Percentiles rank a stretch among this genome's conserved stretches.
Conservation (phyloP, 2,329 filamentous ascomycete genomes). For the Penicillium sclerotigenum region DNA sequence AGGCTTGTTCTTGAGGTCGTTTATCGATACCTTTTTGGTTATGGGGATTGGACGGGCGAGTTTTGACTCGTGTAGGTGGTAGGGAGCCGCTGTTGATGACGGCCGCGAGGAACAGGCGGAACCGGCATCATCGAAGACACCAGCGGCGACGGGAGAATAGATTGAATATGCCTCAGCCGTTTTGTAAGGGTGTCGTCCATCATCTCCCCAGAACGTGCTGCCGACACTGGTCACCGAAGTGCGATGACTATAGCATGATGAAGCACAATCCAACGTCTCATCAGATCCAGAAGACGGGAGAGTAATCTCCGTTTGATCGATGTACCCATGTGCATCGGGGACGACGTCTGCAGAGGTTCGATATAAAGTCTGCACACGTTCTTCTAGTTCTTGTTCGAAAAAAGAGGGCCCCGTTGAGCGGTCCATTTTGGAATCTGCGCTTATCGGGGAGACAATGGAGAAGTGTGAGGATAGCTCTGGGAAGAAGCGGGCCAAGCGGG, state of each 20-base stretch:
- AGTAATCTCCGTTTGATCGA: not conserved
- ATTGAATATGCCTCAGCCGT: slow-evolving; percentile 27
- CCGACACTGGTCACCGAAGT: slow-evolving; percentile 35
- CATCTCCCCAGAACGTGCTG: slow-evolving; percentile 22
- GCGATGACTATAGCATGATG: slow-evolving; percentile 38
- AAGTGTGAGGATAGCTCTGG: slow-evolving; percentile 31
- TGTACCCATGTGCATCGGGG: not conserved
- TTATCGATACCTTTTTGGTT: slow-evolving; percentile 21
- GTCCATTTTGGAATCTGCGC: slow-evolving; percentile 10
- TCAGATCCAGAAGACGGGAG: slow-evolving; percentile 26
- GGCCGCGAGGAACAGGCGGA: slow-evolving; percentile 4
- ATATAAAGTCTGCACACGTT: slow-evolving; percentile 19
- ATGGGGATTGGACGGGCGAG: slow-evolving; percentile 2
- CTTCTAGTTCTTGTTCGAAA: slow-evolving; percentile 16
- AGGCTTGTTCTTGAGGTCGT: slow-evolving; percentile 39
- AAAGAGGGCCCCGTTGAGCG: not conserved
- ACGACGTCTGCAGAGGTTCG: not conserved
- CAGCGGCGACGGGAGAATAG: slow-evolving; percentile 22
- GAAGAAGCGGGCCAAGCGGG: slow-evolving; percentile 27
- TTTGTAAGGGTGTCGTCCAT: slow-evolving; percentile 9
- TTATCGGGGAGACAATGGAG: slow-evolving; percentile 25
- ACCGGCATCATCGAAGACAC: slow-evolving; percentile 36
- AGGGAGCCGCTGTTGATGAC: not conserved
- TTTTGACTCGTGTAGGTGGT: not conserved
- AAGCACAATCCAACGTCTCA: slow-evolving; percentile 27